phyloP scores from a whole-genome alignment of 345 rosid species.

The Salix exigua region DNA sequence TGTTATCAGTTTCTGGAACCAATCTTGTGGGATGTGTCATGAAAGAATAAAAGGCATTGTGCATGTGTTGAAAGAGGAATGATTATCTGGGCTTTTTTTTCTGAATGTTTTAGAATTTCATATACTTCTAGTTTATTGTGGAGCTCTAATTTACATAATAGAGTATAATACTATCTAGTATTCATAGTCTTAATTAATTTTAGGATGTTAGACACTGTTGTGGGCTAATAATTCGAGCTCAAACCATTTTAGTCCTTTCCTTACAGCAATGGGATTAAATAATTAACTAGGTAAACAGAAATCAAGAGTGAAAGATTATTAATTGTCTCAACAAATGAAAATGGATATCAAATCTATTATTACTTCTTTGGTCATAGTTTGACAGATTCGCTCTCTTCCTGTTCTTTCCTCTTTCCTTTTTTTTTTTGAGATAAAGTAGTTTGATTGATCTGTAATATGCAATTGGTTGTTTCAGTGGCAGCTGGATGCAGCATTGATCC shows the following conservation, averaged over 20 bases:
- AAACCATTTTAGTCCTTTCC: neutral
- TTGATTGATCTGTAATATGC: conserved; percentile 12
- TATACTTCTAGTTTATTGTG: no score
- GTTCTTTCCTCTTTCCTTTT: neutral
- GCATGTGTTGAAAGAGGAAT: neutral
- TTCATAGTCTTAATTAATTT: no score
- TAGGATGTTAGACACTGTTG: no score
- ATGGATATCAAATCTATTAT: neutral
- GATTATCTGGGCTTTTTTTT: no score
- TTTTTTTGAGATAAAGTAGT: neutral
- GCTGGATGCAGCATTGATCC: conserved; percentile 58
- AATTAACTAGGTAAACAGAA: neutral
- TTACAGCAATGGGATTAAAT: neutral
- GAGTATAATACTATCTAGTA: no score
- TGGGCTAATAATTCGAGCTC: neutral
- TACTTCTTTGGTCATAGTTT: neutral
- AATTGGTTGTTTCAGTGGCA: conserved; percentile 35
- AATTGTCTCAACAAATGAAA: neutral
- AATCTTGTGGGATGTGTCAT: neutral
- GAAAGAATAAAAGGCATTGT: neutral
- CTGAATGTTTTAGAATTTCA: no score
- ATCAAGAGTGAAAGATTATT: neutral
- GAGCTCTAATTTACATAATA: no score
- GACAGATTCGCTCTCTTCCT: neutral
- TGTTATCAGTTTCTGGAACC: neutral